phyloP scores from a whole-genome alignment of 805 yeast species.

The Myxozyma kluyveri region DNA sequence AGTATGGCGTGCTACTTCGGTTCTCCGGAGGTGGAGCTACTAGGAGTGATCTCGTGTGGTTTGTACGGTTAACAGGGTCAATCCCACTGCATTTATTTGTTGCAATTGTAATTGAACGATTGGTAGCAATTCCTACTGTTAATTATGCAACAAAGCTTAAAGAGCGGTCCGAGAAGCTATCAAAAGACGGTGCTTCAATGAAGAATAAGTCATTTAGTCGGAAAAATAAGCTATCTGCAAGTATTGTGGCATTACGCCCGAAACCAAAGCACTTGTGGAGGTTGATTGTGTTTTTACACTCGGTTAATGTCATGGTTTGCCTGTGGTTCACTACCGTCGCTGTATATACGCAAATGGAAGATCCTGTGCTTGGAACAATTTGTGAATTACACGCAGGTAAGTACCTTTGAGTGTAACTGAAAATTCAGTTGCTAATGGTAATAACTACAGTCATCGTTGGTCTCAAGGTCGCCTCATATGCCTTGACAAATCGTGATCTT shows the following conservation, averaged over 20 bases:
- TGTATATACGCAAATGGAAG: constrained; percentile 40
- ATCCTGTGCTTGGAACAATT: constrained; percentile 46
- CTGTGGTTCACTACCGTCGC: constrained; percentile 36
- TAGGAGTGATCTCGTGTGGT: constrained; percentile 35
- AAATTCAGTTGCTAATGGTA: background rate
- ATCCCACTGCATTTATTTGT: constrained; percentile 41
- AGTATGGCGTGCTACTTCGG: constrained; percentile 40
- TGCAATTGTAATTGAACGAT: constrained; percentile 40
- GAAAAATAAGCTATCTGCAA: background rate
- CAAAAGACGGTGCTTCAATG: background rate
- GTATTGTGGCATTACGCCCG: constrained; percentile 19
- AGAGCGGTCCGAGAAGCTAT: constrained; percentile 1
- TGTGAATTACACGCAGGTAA: constrained; percentile 41
- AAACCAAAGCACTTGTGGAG: constrained; percentile 36
- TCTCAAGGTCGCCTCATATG: constrained; percentile 45
- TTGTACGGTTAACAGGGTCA: constrained; percentile 32
- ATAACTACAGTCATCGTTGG: constrained; percentile 37
- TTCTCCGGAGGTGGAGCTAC: constrained; percentile 38
- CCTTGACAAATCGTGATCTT: constrained; percentile 46
- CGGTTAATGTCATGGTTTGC: constrained; percentile 35
- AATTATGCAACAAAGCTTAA: constrained; percentile 13
- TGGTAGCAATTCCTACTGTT: constrained; percentile 34
- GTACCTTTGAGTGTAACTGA: background rate
- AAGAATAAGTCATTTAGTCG: background rate
- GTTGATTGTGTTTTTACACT: constrained; percentile 38